Base-by-base conservation (phyloP, 2,329 filamentous ascomycete species). In the Talaromyces sp. region DNA sequence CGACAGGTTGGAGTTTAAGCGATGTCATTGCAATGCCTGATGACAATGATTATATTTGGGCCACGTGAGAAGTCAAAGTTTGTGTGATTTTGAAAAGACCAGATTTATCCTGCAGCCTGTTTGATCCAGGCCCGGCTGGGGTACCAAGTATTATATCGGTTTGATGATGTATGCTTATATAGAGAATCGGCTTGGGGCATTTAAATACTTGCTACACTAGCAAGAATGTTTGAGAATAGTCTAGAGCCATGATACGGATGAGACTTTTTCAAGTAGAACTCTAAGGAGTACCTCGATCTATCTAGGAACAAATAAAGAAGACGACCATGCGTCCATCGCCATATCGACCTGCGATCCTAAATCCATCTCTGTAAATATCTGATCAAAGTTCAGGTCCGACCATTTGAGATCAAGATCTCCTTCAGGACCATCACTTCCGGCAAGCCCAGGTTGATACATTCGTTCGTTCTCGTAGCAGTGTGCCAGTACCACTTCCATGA, bases 361-460 rank as follows among this genome's bases (percentile, higher is more conserved):
- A 39, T 55, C 52, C 52, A 55, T 55, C 31, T 55, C 52, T 5
- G 52, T 37, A 9, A 55, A 55, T 55, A 55, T 55, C n/a, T 55
- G 31, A 55, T 55, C 31, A 16, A 55, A 55, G 35, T 55, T 55
- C 9, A 55, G 52, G 25, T 55, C 52, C n/a, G 31, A 14, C 52
- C 28, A 55, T 2, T 21, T 55, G 2, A 55, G 31, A 37, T 23
- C 52, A 23, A 35, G n/a, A 9, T 55, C 52, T 8, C 52, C 31
- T 37, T 37, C 31, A 37, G n/a, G n/a, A 5, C n/a, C 31, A 55
- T 37, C 31, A 14, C 50, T 21, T 21, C 50, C 31, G 7, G 50
- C 50, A 55, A 55, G 50, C 21, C 50, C 31, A n/a, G 52, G 52
- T 23, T n/a, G 52, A 37, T 55, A 37, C 11, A 55, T 23, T n/a